Percentiles rank a stretch among this genome's conserved stretches.
phyloP scores from a whole-genome alignment of 306 rosid species.

The Castanospermum australe region DNA sequence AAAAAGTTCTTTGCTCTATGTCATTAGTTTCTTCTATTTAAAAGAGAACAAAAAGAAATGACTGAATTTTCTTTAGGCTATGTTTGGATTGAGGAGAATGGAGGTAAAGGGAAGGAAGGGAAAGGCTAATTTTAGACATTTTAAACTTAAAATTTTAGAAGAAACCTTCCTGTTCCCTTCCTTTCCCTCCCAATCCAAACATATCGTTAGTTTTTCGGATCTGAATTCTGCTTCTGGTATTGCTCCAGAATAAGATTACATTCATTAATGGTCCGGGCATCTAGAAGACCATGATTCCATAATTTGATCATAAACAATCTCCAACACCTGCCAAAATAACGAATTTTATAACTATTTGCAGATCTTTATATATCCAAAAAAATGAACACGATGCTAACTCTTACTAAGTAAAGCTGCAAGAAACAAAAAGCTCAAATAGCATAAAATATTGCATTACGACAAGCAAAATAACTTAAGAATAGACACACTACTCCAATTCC shows the following conservation, averaged over 20 bases:
- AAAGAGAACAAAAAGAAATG: background rate
- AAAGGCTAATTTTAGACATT: too few species aligned
- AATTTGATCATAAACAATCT: constrained; percentile 68
- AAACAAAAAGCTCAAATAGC: background rate
- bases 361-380: background rate
- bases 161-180: too few species aligned
- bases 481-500: too few species aligned
- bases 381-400: background rate
- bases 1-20: background rate
- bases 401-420: background rate
- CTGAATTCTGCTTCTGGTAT: constrained; percentile 41
- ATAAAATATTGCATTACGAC: constrained; percentile 1
- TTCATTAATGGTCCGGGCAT: constrained; percentile 43
- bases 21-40: background rate
- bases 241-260: constrained; percentile 56
- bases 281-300: constrained; percentile 69
- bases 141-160: too few species aligned
- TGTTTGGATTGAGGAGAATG: too few species aligned
- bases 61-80: constrained; percentile 16
- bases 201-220: constrained; percentile 40
- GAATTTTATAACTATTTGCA: background rate
- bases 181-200: too few species aligned
- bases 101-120: too few species aligned
- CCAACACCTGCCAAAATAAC: constrained; percentile 67
- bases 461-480: background rate